Evolutionary conservation across 2,329 filamentous ascomycete species (phyloP).

Genomic region (Elsinoe perseae): DNA sequence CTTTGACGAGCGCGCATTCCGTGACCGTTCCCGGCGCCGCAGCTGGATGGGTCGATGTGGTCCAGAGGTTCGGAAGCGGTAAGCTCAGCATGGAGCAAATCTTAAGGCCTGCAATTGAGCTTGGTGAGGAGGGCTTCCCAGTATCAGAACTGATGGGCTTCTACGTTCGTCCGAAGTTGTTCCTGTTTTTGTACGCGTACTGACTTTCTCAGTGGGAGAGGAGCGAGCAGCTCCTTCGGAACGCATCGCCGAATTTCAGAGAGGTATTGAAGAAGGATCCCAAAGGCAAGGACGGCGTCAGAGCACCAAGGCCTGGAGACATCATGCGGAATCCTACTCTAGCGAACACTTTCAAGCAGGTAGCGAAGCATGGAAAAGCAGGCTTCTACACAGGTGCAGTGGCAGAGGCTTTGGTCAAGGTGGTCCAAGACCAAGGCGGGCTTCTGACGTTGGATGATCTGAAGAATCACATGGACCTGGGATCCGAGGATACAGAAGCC

Average conservation of each 20-base stretch:
- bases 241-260: constrained; percentile 73
- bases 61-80: constrained; percentile 83
- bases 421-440: constrained; percentile 67
- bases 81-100: constrained; percentile 71
- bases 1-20: constrained; percentile 66
- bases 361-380: constrained; percentile 74
- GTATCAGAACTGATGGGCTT: constrained; percentile 70
- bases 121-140: constrained; percentile 83
- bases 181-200: background rate
- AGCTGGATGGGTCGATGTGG: constrained; percentile 85
- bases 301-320: constrained; percentile 72
- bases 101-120: constrained; percentile 69
- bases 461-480: constrained; percentile 61
- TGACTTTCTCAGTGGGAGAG: constrained; percentile 56
- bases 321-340: constrained; percentile 80
- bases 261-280: constrained; percentile 82
- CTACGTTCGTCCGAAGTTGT: constrained; percentile 48
- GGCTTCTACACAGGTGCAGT: constrained; percentile 87
- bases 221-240: constrained; percentile 55
- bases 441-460: constrained; percentile 73
- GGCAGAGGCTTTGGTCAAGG: constrained; percentile 72
- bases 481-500: constrained; percentile 73
- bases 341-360: constrained; percentile 68
- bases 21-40: constrained; percentile 85
- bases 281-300: constrained; percentile 57